Conservation (phyloP, 1,284 basidiomycete species). For the Heterobasidion irregulare region DNA sequence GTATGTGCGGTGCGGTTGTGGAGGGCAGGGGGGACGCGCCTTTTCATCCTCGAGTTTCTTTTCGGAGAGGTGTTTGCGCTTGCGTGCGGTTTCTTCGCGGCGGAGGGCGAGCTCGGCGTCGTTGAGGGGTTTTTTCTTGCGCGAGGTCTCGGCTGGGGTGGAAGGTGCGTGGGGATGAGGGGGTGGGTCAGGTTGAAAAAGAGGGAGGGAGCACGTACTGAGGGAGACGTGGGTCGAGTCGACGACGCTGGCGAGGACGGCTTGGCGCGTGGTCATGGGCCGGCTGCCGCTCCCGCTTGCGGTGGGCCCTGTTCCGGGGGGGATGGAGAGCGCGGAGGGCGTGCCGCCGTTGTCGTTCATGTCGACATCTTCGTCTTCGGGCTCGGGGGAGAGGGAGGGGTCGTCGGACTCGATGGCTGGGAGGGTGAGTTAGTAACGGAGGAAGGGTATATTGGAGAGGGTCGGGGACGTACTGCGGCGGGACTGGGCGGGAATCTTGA, state of each 20-base stretch:
- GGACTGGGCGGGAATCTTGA: slow-evolving; percentile 44
- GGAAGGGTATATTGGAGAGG: slow-evolving; percentile 13
- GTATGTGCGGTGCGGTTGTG: not conserved
- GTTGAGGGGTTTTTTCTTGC: slow-evolving; percentile 74
- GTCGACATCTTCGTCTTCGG: slow-evolving; percentile 38
- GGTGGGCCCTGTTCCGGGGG: slow-evolving; percentile 13
- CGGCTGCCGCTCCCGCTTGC: slow-evolving; percentile 22
- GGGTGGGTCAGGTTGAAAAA: not conserved
- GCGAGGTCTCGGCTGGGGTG: slow-evolving; percentile 34
- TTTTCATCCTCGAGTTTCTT: slow-evolving; percentile 93
- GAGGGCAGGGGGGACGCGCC: slow-evolving; percentile 32
- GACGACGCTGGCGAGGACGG: slow-evolving; percentile 59
- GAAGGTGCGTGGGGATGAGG: slow-evolving; percentile 1
- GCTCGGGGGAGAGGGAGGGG: slow-evolving; percentile 32
- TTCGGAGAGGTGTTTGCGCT: slow-evolving; percentile 79
- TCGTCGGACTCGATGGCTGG: slow-evolving; percentile 4
- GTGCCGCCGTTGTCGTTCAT: slow-evolving; percentile 14
- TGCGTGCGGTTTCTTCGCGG: slow-evolving; percentile 80
- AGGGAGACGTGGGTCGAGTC: slow-evolving; percentile 60
- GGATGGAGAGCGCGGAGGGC: slow-evolving; percentile 6
- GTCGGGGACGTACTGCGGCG: slow-evolving; percentile 23
- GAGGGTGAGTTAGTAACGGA: slow-evolving; percentile 12
- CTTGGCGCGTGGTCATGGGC: slow-evolving; percentile 62
- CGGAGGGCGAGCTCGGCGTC: slow-evolving; percentile 77
- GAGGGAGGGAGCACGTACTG: slow-evolving; percentile 23